phyloP scores from a whole-genome alignment of 2,329 filamentous ascomycete species.

The Paraphoma chrysanthemicola region DNA sequence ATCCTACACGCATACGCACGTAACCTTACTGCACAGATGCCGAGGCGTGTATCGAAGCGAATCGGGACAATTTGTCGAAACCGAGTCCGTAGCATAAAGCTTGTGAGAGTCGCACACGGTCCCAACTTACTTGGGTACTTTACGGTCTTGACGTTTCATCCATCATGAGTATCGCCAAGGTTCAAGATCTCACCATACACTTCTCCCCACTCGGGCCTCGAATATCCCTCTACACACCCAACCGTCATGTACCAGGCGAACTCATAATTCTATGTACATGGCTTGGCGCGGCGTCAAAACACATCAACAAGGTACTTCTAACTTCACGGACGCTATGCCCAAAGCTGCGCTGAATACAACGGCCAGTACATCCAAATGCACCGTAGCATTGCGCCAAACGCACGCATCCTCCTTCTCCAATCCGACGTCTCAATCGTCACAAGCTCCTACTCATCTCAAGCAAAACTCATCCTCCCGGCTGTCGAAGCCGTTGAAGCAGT shows the following conservation, averaged over 20 bases:
- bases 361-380: constrained; percentile 16
- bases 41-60: too few species aligned
- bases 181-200: not conserved
- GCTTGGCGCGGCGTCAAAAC: constrained; percentile 21
- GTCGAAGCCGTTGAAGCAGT: constrained; percentile 4
- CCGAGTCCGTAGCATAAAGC: too few species aligned
- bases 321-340: not conserved
- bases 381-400: constrained; percentile 8
- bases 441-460: constrained; percentile 8
- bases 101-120: too few species aligned
- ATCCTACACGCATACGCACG: too few species aligned
- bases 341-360: not conserved
- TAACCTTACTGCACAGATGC: too few species aligned
- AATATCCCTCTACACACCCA: constrained; percentile 11
- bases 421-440: constrained; percentile 12
- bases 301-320: constrained; percentile 15
- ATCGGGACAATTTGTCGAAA: too few species aligned
- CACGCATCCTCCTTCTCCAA: constrained; percentile 22
- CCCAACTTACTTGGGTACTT: not conserved
- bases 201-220: not conserved
- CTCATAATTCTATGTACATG: constrained; percentile 26
- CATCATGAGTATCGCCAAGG: not conserved
- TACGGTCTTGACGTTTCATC: not conserved
- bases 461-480: constrained; percentile 16
- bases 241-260: constrained; percentile 1